Evolutionary conservation across 345 rosid genomes (phyloP), one percentile per base, ranked within the genome.

Genomic region (Eucalyptus grandis): DNA sequence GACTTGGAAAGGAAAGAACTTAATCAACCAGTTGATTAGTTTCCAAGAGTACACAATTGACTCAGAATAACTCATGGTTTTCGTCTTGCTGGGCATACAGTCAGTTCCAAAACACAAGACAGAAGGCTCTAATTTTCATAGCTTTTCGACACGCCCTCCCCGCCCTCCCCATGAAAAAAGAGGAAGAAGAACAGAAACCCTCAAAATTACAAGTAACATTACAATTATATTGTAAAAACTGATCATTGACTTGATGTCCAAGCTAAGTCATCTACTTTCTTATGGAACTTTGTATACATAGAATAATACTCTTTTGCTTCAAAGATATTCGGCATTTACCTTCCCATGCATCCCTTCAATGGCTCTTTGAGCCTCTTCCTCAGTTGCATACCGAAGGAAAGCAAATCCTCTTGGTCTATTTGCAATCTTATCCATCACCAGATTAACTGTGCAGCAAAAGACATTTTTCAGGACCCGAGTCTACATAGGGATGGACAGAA

Each of bases 321-420:
- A 30, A 50, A 47, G 49, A 85, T 12, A 62, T 81, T n/a, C 65
- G 17, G 83, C 31, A 83, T 85, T 90, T 91, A 96, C 99, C 99
- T 96, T 96, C 77, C 98, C 97, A 77, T 97, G 98, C 98, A 97
- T 97, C 91, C 97, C 99, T 90, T 96, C 89, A 51, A 96, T 93
- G 87, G 98, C 99, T 54, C 93, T 95, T 46, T 58, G 92, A 21
- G 98, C 94, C 90, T 96, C 97, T 87, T 96, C 98, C 92, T 94
- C 97, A 26, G 95, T 94, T 58, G 93, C 93, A 88, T 97, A 97
- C 34, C 94, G 92, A 40, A 97, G 88, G 89, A 97, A 97, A 31
- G 98, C 99, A 92, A 96, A 97, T 9, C 97, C 98, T 91, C 95
- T 95, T 8, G 96, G 97, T 90, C 97, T 94, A 49, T 94, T 96